Percentiles rank a stretch among this genome's conserved stretches.
phyloP scores from a whole-genome alignment of 1,284 basidiomycete genomes.

The Stereum hirsutum region DNA sequence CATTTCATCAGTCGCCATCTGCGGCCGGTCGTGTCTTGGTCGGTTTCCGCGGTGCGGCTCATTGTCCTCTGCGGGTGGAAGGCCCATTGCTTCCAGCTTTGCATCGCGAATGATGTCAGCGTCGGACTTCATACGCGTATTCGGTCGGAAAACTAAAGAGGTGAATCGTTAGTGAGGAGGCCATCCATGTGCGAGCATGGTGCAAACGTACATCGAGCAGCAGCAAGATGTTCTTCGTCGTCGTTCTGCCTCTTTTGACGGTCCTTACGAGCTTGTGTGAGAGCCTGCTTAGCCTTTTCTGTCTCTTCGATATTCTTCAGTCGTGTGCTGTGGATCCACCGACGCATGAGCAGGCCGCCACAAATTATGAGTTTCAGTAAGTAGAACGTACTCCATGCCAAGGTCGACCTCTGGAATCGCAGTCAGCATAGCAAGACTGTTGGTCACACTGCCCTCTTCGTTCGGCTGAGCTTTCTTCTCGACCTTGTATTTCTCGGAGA shows the following conservation, averaged over 20 bases:
- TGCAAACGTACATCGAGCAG: conserved; percentile 67
- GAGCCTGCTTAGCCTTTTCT: conserved; percentile 85
- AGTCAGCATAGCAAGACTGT: conserved; percentile 89
- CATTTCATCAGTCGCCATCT: conserved; percentile 87
- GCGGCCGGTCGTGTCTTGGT: conserved; percentile 46
- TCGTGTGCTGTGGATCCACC: conserved; percentile 49
- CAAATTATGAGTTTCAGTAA: too few species aligned
- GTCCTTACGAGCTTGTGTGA: conserved; percentile 66
- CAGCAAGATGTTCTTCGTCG: conserved; percentile 74
- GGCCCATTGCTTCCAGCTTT: conserved; percentile 73
- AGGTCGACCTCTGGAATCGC: conserved; percentile 96
- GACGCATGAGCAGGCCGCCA: background rate
- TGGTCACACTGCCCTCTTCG: conserved; percentile 92
- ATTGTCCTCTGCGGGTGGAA: conserved; percentile 47
- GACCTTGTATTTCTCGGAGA: conserved; percentile 66
- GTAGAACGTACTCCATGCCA: conserved; percentile 83
- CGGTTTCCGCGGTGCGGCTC: conserved; percentile 36
- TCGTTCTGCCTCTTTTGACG: conserved; percentile 37
- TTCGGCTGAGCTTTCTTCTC: conserved; percentile 42
- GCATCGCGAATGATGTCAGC: conserved; percentile 81
- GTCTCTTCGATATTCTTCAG: conserved; percentile 95
- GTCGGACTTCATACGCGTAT: conserved; percentile 73
- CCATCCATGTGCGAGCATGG: background rate
- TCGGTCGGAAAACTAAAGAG: conserved; percentile 70
- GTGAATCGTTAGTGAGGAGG: conserved; percentile 1